A percentile compares a stretch with the other conserved stretches of the same genome.
Conservation (phyloP, 2,329 filamentous ascomycete species). For the Pseudocercospora fijiensis region DNA sequence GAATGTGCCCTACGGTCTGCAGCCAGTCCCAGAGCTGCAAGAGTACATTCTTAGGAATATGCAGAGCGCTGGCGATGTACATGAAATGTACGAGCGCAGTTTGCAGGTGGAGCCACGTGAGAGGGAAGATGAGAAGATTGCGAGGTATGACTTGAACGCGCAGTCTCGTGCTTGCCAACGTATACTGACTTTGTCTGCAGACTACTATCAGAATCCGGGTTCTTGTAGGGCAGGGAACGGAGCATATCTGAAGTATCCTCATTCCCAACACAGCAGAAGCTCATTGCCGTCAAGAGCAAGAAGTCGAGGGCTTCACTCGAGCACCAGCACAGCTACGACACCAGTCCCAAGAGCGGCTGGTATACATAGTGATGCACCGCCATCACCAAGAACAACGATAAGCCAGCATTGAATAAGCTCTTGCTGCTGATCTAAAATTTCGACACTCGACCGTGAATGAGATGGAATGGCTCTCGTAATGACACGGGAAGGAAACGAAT, state of each 20-base stretch:
- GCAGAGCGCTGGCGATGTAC: constrained; percentile 90
- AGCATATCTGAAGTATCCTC: constrained; percentile 22
- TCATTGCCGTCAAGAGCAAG: constrained; percentile 10
- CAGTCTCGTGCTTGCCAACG: not conserved
- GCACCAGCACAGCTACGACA: constrained; percentile 2
- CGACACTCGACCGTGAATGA: not conserved
- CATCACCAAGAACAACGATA: not conserved
- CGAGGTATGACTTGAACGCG: constrained; percentile 68
- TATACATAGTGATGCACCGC: constrained; percentile 4
- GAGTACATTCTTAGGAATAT: constrained; percentile 97
- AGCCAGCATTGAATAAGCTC: not conserved
- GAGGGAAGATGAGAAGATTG: constrained; percentile 98
- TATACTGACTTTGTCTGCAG: constrained; percentile 37
- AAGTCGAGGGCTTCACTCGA: constrained; percentile 9
- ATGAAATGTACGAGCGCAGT: constrained; percentile 99
- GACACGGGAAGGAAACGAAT: constrained; percentile 16
- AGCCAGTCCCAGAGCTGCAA: constrained; percentile 86
- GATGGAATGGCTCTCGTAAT: constrained; percentile 10
- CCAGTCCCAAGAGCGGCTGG: constrained; percentile 19
- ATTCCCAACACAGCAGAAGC: constrained; percentile 14
- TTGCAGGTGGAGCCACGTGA: constrained; percentile 90
- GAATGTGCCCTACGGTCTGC: constrained; percentile 90
- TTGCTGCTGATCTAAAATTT: constrained; percentile 1
- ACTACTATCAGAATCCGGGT: constrained; percentile 56
- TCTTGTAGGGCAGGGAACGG: constrained; percentile 43